A percentile compares a stretch with the other conserved stretches of the same genome.
These are phyloP conservation scores for Sugiyamaella marilandica DNA, from an alignment of 805 yeast species.

Conservation along the genomic window DNA sequence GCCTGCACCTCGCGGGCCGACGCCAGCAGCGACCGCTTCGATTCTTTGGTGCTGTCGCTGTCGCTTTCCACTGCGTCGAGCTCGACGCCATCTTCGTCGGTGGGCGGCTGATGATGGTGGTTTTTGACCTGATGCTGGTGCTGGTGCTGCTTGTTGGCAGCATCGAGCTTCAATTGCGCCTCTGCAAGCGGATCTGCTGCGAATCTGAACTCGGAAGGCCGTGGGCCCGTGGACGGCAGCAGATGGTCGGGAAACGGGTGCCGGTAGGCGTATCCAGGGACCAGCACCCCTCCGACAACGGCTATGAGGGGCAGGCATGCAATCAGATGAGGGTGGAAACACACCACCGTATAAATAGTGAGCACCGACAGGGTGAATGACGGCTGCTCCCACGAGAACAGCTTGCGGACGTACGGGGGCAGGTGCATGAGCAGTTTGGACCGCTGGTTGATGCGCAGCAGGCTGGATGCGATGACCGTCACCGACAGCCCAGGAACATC, in stretches of 20 bases:
- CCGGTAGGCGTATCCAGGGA: slow-evolving; percentile 64
- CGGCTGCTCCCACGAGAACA: slow-evolving; percentile 73
- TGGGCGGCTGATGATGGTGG: not conserved
- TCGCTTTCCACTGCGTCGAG: not conserved
- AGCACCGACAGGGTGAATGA: slow-evolving; percentile 59
- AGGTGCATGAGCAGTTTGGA: not conserved
- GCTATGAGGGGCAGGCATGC: slow-evolving; percentile 58
- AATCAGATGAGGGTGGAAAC: slow-evolving; percentile 67
- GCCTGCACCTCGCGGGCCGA: slow-evolving; percentile 14
- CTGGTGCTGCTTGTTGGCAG: not conserved
- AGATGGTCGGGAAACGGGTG: slow-evolving; percentile 48
- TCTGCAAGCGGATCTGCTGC: slow-evolving; percentile 5
- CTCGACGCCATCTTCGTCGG: not conserved
- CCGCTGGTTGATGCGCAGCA: slow-evolving; percentile 33
- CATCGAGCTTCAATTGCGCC: not conserved
- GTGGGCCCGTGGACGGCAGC: slow-evolving; percentile 26
- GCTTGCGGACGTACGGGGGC: slow-evolving; percentile 5
- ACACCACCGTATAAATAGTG: slow-evolving; percentile 59
- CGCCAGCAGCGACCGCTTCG: not conserved
- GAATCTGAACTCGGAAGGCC: not conserved
- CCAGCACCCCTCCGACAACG: slow-evolving; percentile 52
- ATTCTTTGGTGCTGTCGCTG: not conserved
- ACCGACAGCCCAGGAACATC: slow-evolving; percentile 54
- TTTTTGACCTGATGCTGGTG: not conserved
- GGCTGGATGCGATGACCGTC: slow-evolving; percentile 49